These are phyloP conservation scores for Trebouxia gelatinosa DNA, from an alignment of 163 green algal genomes.

Conservation along the genomic window DNA sequence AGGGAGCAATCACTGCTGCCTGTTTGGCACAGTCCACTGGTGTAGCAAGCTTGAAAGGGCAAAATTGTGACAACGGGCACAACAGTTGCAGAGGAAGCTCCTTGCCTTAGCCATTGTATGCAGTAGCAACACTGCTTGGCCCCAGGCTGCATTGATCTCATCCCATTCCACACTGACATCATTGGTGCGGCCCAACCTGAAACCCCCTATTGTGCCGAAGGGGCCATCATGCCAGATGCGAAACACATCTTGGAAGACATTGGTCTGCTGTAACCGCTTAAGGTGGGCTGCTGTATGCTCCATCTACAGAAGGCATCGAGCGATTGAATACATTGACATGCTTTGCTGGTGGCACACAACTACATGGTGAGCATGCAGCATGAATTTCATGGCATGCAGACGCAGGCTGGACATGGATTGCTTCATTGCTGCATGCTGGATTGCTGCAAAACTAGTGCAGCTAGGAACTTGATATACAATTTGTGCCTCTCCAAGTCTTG, in stretches of 20 bases:
- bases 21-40: too few species aligned
- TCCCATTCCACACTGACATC: constrained; percentile 87
- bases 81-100: background rate
- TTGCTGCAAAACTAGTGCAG: too few species aligned
- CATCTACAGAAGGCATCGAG: constrained; percentile 49
- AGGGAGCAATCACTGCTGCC: too few species aligned
- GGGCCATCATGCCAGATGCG: constrained; percentile 86
- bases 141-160: constrained; percentile 98
- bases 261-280: constrained; percentile 74
- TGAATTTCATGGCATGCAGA: too few species aligned
- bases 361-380: too few species aligned
- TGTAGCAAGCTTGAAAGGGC: too few species aligned
- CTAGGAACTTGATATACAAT: too few species aligned
- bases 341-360: too few species aligned
- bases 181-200: constrained; percentile 83
- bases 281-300: constrained; percentile 69
- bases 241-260: constrained; percentile 89
- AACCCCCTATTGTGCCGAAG: constrained; percentile 86
- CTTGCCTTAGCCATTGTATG: constrained; percentile 79
- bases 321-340: background rate
- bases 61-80: background rate
- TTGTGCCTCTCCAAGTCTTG: too few species aligned
- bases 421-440: too few species aligned
- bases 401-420: too few species aligned
- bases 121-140: constrained; percentile 93